Evolutionary conservation across 495 filamentous ascomycete species (phyloP).

Genomic region (Tuber brumale): DNA sequence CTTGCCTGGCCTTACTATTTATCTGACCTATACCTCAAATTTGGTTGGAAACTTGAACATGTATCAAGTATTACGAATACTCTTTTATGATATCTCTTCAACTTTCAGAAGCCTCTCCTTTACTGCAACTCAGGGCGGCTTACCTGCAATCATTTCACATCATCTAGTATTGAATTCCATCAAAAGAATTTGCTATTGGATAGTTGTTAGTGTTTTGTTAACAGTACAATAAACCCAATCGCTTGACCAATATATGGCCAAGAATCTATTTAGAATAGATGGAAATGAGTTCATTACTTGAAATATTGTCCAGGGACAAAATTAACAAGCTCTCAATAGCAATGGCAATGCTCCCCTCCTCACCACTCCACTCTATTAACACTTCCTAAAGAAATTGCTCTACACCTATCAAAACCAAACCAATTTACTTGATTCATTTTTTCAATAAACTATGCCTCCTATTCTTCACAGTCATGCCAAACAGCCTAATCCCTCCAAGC

Average conservation of each 20-base stretch:
- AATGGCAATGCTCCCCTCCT: no score
- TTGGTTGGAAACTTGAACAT: not conserved
- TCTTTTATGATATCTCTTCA: not conserved
- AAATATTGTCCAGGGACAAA: no score
- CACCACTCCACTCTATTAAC: no score
- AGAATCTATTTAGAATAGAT: not conserved
- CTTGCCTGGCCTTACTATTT: not conserved
- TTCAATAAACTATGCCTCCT: no score
- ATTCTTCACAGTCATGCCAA: no score
- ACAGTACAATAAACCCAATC: not conserved
- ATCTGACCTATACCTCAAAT: not conserved
- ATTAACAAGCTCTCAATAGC: no score
- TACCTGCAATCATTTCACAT: not conserved
- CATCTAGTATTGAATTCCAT: not conserved
- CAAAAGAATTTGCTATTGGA: not conserved
- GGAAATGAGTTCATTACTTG: not conserved
- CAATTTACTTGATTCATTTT: no score
- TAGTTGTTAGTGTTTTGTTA: not conserved
- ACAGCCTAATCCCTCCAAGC: no score
- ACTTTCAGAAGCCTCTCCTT: not conserved
- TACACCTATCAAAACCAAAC: no score
- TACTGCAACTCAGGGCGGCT: not conserved
- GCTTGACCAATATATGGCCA: not conserved
- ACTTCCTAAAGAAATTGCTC: no score
- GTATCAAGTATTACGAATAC: not conserved